A percentile compares a stretch with the other conserved stretches of the same genome.
Evolutionary conservation across 306 rosid genomes (phyloP).

Genomic region (Vigna mungo): DNA sequence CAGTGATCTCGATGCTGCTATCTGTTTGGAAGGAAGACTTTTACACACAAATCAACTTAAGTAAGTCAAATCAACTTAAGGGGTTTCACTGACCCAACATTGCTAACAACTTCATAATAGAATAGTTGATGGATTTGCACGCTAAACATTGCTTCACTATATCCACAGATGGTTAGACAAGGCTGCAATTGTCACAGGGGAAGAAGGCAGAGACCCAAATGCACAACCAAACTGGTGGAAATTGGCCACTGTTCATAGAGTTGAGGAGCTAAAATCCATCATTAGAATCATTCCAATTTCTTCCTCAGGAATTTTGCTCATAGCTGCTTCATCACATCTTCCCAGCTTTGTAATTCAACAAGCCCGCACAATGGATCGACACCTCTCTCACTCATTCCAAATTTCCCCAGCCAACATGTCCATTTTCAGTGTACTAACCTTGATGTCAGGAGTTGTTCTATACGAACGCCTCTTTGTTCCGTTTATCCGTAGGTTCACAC

Average conservation of each 20-base stretch:
- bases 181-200: slow-evolving; percentile 64
- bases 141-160: slow-evolving; percentile 41
- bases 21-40: slow-evolving; percentile 67
- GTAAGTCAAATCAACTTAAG: slow-evolving; percentile 42
- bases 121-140: background rate
- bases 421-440: slow-evolving; percentile 59
- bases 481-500: slow-evolving; percentile 52
- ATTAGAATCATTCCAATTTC: slow-evolving; percentile 71
- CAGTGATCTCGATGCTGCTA: slow-evolving; percentile 61
- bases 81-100: slow-evolving; percentile 7
- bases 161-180: slow-evolving; percentile 72
- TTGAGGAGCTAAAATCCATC: slow-evolving; percentile 76
- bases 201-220: slow-evolving; percentile 35
- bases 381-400: slow-evolving; percentile 56
- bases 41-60: slow-evolving; percentile 61
- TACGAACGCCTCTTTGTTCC: slow-evolving; percentile 81
- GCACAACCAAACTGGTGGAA: slow-evolving; percentile 70
- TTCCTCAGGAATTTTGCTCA: slow-evolving; percentile 61
- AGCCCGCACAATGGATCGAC: slow-evolving; percentile 77
- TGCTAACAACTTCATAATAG: no score
- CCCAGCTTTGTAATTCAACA: slow-evolving; percentile 73
- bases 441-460: slow-evolving; percentile 61
- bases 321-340: slow-evolving; percentile 62
- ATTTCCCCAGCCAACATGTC: slow-evolving; percentile 68
- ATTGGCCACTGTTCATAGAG: slow-evolving; percentile 67